Base-by-base conservation (phyloP, 768 basidiomycete genomes). In the Termitomyces sp. region DNA sequence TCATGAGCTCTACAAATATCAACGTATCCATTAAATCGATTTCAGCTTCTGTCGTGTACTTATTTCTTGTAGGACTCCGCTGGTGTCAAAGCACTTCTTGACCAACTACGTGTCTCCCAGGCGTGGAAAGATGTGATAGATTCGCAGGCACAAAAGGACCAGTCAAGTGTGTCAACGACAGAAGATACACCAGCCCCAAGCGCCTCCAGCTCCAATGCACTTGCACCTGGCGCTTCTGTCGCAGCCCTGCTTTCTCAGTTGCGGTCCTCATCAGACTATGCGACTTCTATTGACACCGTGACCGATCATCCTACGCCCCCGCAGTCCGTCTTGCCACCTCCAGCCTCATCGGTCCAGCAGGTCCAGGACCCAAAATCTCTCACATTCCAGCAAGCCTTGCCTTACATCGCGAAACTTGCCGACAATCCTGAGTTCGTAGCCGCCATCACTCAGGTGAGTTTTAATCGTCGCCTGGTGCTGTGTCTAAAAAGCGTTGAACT, bases 331-430 rank as follows among this genome's bases (percentile, higher is more conserved):
- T 47, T 30, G 45, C 44, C 18, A 50, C 37, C 47, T 42, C 20
- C 37, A 54, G 13, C 22, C 49, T n/a, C 58, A 20, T 12, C 54
- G 31, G 47, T 44, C 4, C 45, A 58, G 56, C 65, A 62, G 49
- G 57, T n/a, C n/a, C 67, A 76, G 45, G 80, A 86, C 62, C 61
- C 80, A 52, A 80, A 77, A 55, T 70, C 70, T 24, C 72, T 80
- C 59, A 79, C 85, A 31, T 92, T 89, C 68, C 87, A 86, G 62
- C 86, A 92, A 63, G 81, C 89, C 0, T 75, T 93, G 30, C 84
- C 88, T 3, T 73, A 78, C 57, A 67, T 93, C n/a, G 84, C 84
- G 9, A 75, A 75, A 55, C 78, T 93, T 5, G 78, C 82, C 41
- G 78, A 81, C 51, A 78, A 87, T 66, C 74, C 79, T 18, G 63